Evolutionary conservation across 495 filamentous ascomycete genomes (phyloP).

Genomic region (Talaromyces trachyspermus): DNA sequence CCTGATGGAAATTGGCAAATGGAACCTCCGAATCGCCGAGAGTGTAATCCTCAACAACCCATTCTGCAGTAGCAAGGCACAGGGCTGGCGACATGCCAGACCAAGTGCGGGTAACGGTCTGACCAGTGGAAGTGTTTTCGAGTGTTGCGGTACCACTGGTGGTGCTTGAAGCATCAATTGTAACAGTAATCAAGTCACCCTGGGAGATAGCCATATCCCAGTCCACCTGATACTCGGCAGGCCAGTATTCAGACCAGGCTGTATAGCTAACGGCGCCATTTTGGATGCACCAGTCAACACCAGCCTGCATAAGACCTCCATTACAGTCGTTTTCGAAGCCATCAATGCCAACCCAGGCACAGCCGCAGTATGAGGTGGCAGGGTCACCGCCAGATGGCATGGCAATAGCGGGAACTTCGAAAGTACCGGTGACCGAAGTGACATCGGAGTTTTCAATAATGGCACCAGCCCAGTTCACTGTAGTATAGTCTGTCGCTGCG

Average conservation of each 20-base stretch:
- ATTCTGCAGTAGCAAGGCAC: conserved; percentile 49
- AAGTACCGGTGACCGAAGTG: conserved; percentile 45
- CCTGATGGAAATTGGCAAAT: conserved; percentile 43
- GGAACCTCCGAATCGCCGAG: conserved; percentile 38
- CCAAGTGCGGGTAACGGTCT: conserved; percentile 45
- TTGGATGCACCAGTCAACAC: conserved; percentile 49
- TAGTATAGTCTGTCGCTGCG: conserved; percentile 4
- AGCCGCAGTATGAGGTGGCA: conserved; percentile 30
- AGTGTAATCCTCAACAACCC: conserved; percentile 60
- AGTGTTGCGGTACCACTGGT: conserved; percentile 47
- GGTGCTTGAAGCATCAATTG: conserved; percentile 38
- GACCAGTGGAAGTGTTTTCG: conserved; percentile 48
- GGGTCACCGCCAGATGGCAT: conserved; percentile 26
- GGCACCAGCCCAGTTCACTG: conserved; percentile 4
- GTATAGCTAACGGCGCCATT: conserved; percentile 34
- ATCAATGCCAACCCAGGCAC: conserved; percentile 60
- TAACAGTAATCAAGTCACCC: conserved; percentile 51
- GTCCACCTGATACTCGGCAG: conserved; percentile 42
- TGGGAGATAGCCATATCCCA: conserved; percentile 46
- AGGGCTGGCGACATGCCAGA: conserved; percentile 25
- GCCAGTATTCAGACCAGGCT: conserved; percentile 63
- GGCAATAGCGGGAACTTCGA: conserved; percentile 47
- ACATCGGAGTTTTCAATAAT: conserved; percentile 11
- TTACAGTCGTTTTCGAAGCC: conserved; percentile 43
- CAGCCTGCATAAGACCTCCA: conserved; percentile 53